These are phyloP conservation scores for Rostrohypoxylon terebratum DNA, from an alignment of 495 filamentous ascomycete species.

Conservation along the genomic window DNA sequence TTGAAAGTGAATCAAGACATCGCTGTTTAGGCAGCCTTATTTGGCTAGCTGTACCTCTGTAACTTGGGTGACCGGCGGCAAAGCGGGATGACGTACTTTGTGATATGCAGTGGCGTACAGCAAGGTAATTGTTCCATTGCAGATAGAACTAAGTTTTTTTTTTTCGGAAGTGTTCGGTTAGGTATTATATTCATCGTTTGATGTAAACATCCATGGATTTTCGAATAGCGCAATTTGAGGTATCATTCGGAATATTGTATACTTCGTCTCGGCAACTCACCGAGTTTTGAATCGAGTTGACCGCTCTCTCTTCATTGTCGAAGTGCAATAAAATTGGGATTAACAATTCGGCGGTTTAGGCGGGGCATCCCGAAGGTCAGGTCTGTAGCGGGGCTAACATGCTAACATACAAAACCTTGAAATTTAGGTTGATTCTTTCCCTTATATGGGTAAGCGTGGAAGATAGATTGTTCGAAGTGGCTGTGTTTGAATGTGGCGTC, in stretches of 20 bases:
- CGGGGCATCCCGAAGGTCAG: slow-evolving; percentile 22
- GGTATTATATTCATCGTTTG: slow-evolving; percentile 1
- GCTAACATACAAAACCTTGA: not conserved
- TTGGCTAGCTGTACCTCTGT: not conserved
- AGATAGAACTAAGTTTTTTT: not conserved
- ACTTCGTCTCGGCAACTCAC: slow-evolving; percentile 1
- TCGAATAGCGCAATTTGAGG: not conserved
- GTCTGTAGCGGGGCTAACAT: slow-evolving; percentile 13
- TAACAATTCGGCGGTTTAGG: slow-evolving; percentile 23
- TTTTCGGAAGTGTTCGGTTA: slow-evolving; percentile 1
- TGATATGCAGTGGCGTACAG: slow-evolving; percentile 29
- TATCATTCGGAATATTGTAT: not conserved
- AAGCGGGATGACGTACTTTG: slow-evolving; percentile 31
- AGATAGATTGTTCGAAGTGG: slow-evolving; percentile 23
- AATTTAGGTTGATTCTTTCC: not conserved
- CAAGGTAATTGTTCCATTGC: not conserved
- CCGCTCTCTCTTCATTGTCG: slow-evolving; percentile 27
- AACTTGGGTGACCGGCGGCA: slow-evolving; percentile 12
- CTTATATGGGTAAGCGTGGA: slow-evolving; percentile 5
- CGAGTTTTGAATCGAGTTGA: slow-evolving; percentile 30
- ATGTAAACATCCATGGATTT: not conserved
- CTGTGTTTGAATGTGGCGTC: slow-evolving; percentile 31
- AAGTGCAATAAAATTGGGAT: slow-evolving; percentile 37
- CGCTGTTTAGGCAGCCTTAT: not conserved
- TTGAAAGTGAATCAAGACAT: slow-evolving; percentile 6